Conservation (phyloP, 495 filamentous ascomycete genomes). For the Entonaema liquescens region DNA sequence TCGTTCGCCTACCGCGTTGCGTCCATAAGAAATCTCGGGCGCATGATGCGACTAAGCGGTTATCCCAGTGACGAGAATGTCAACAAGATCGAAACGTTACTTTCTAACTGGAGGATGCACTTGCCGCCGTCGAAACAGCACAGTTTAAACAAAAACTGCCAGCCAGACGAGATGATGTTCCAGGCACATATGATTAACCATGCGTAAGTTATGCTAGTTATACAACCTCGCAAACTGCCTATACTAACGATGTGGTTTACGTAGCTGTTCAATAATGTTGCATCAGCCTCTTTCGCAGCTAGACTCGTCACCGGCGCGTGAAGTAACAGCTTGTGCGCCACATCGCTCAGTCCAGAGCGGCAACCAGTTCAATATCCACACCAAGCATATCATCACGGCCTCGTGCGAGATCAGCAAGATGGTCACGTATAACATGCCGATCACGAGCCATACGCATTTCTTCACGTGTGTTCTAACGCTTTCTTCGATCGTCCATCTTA, state of each 20-base stretch:
- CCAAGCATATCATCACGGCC: conserved; percentile 79
- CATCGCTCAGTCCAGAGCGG: conserved; percentile 62
- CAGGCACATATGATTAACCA: conserved; percentile 87
- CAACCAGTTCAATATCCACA: conserved; percentile 73
- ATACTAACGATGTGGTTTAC: background rate
- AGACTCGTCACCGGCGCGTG: conserved; percentile 61
- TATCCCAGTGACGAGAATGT: conserved; percentile 57
- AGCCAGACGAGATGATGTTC: conserved; percentile 90
- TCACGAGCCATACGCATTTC: conserved; percentile 84
- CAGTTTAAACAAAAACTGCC: conserved; percentile 70
- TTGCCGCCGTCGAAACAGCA: conserved; percentile 79
- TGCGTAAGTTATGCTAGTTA: conserved; percentile 54
- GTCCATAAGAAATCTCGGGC: conserved; percentile 75
- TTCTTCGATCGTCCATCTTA: conserved; percentile 68
- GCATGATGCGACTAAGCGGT: conserved; percentile 68
- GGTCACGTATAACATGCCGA: conserved; percentile 76
- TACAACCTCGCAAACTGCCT: background rate
- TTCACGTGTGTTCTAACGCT: conserved; percentile 87
- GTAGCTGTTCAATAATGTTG: conserved; percentile 68
- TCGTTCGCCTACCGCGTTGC: conserved; percentile 82
- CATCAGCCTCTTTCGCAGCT: conserved; percentile 74
- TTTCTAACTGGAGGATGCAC: conserved; percentile 85
- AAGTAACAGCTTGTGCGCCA: conserved; percentile 67
- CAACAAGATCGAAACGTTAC: conserved; percentile 72
- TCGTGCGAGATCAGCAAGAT: conserved; percentile 81